Base-by-base conservation (phyloP, 2,329 filamentous ascomycete species). In the Tolypocladium tundrense region DNA sequence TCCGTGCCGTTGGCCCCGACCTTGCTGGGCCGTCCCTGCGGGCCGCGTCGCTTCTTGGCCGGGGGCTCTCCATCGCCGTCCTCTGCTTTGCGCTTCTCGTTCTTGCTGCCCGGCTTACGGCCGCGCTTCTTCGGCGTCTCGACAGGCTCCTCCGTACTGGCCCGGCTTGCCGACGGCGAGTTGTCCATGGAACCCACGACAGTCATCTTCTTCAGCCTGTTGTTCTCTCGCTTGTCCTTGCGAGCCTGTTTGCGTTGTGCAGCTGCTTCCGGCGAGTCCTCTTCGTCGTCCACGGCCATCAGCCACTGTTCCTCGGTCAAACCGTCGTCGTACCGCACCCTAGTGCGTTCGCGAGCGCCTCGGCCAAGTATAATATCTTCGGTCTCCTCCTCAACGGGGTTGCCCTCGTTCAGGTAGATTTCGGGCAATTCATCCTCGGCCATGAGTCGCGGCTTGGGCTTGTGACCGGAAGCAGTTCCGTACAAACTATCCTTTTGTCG, bases 291-390 rank as follows among this genome's bases (percentile, higher is more conserved):
- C 39, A 99, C 93, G 57, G 94, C 94, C 79, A 96, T 93, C 55
- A 97, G 83, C 94, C 94, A 99, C 73, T 99, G 95, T 76, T 99
- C 94, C 75, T 99, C 95, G 0, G 94, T 97, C 37, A 99, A 84
- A 56, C 95, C 94, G 68, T 99, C 94, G 67, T 99, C 94, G 66
- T 99, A 99, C 72, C 88, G 89, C 67, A 97, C 92, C 68, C 91
- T 87, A 64, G 91, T 97, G 60, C 95, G 87, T 75, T 99, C 94
- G 77, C 94, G 89, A 62, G 93, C 93, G 66, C 94, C 94, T 72
- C 94, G 92, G 60, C 94, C 94, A 39, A 86, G 77, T 33, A 86
- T 77, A 39, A 86, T 79, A 63, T 94, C 90, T 61, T 90, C 88
- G 24, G 87, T 82, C 64, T 95, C 90, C 64, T 96, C 90, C 0